Conservation (phyloP, 768 basidiomycete species). For the Xerocomus potaroensis region DNA sequence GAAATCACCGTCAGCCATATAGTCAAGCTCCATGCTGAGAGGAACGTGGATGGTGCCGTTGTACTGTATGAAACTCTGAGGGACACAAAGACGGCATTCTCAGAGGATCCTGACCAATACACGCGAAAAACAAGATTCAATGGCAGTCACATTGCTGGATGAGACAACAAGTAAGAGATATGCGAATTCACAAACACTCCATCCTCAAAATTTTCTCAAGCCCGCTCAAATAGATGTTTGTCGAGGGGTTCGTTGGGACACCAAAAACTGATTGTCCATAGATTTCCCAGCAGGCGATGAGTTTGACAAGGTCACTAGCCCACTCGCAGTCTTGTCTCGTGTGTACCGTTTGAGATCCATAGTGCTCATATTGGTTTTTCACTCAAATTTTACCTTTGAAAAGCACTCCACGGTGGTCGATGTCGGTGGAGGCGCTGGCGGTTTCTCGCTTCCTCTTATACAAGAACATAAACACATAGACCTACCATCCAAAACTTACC, state of each 20-base stretch:
- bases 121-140: conserved; percentile 8
- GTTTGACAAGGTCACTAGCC: conserved; percentile 21
- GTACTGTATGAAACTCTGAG: conserved; percentile 26
- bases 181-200: too few species aligned
- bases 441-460: conserved; percentile 27
- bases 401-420: too few species aligned
- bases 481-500: conserved; percentile 31
- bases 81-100: conserved; percentile 18
- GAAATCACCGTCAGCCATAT: too few species aligned
- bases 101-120: conserved; percentile 20
- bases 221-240: too few species aligned
- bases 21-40: too few species aligned
- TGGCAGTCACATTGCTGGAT: too few species aligned
- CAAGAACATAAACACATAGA: conserved; percentile 25
- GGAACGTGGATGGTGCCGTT: background rate
- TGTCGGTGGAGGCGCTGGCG: conserved; percentile 19
- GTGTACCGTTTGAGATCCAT: background rate
- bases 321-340: conserved; percentile 24
- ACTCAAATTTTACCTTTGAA: background rate
- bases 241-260: background rate
- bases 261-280: background rate
- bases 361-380: background rate
- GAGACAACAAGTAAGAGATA: too few species aligned
- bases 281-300: conserved; percentile 24
- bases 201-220: too few species aligned